Percentiles rank a stretch among this genome's conserved stretches.
phyloP scores from a whole-genome alignment of 352 stramenopile genomes.

The Phytophthora hibernalis region DNA sequence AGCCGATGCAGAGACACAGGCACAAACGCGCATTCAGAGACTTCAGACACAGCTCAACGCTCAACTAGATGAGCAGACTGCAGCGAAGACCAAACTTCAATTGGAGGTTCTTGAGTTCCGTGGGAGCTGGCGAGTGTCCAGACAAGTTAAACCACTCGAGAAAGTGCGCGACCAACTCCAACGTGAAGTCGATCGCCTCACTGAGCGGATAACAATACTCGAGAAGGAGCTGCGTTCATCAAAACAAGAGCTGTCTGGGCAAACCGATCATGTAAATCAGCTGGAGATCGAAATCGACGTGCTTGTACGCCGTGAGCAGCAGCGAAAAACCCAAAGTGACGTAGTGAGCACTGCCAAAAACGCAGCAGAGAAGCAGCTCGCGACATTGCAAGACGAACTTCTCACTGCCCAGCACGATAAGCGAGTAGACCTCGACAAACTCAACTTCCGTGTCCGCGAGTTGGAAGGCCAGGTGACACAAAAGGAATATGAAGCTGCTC shows the following conservation, averaged over 20 bases:
- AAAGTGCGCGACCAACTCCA: constrained; percentile 51
- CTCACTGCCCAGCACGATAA: constrained; percentile 36
- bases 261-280: constrained; percentile 39
- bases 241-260: constrained; percentile 35
- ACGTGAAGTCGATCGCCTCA: constrained; percentile 42
- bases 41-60: constrained; percentile 40
- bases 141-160: constrained; percentile 40
- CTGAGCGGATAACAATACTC: constrained; percentile 27
- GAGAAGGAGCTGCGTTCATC: constrained; percentile 45
- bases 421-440: constrained; percentile 52
- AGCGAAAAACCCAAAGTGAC: constrained; percentile 51
- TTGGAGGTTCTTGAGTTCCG: constrained; percentile 39
- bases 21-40: constrained; percentile 28
- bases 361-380: constrained; percentile 44
- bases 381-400: constrained; percentile 43
- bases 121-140: constrained; percentile 35
- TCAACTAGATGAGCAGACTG: constrained; percentile 39
- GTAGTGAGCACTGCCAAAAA: constrained; percentile 39
- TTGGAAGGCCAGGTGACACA: constrained; percentile 56
- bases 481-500: constrained; percentile 59
- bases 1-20: constrained; percentile 24
- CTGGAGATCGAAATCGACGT: constrained; percentile 53
- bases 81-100: constrained; percentile 33
- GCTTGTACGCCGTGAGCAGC: constrained; percentile 53
- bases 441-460: constrained; percentile 52